Conservation (phyloP, 176 grass and related monocot genomes). For the Ensete glaucum region DNA sequence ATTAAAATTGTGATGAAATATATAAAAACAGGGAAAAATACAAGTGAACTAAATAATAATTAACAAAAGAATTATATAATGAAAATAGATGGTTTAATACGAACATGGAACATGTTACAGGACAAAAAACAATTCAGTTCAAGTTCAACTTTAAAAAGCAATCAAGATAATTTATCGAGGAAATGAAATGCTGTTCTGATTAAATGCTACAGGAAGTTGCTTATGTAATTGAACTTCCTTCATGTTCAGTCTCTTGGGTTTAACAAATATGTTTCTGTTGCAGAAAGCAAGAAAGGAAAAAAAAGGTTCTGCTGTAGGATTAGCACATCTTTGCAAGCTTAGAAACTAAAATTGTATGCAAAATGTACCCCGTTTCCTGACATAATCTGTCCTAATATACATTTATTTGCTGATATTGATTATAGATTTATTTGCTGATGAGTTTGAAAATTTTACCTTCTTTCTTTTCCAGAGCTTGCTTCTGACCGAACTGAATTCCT, state of each 20-base stretch:
- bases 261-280: not conserved
- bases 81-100: no score
- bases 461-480: slow-evolving; percentile 51
- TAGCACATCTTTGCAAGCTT: not conserved
- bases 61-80: no score
- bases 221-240: not conserved
- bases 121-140: no score
- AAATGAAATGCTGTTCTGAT: not conserved
- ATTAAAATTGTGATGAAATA: no score
- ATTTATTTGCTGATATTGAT: not conserved
- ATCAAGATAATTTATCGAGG: no score
- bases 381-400: not conserved
- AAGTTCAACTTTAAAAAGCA: no score
- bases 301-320: not conserved
- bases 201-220: not conserved
- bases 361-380: not conserved
- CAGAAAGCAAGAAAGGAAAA: not conserved
- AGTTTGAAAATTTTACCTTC: not conserved
- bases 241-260: not conserved
- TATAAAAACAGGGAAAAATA: no score
- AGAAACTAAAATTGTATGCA: not conserved
- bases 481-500: slow-evolving; percentile 68
- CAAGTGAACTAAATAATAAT: no score
- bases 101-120: no score
- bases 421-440: not conserved